Evolutionary conservation across 2,329 filamentous ascomycete species (phyloP).

Genomic region (Ophiostoma ulmi): DNA sequence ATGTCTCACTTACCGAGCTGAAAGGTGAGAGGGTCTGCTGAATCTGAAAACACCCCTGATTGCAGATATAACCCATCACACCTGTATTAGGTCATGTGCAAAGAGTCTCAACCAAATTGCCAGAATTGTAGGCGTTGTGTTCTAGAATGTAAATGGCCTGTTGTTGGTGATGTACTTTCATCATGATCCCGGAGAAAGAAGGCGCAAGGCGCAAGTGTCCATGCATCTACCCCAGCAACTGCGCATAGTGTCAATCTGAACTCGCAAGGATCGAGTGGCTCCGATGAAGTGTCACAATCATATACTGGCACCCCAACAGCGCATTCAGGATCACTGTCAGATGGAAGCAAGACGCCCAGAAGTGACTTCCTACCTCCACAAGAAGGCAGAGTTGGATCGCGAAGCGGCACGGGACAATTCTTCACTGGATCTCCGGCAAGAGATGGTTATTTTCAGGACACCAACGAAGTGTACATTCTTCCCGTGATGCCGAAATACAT

Average conservation of each 20-base stretch:
- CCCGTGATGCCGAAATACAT: neutral
- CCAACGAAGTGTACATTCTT: neutral
- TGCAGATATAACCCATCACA: neutral
- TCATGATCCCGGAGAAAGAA: neutral
- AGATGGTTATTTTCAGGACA: neutral
- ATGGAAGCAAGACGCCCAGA: neutral
- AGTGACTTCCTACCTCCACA: neutral
- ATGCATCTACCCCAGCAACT: neutral
- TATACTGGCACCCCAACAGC: neutral
- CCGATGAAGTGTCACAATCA: neutral
- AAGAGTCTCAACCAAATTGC: neutral
- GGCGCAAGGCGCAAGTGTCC: neutral
- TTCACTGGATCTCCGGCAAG: neutral
- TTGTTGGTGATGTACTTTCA: neutral
- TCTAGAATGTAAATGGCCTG: neutral
- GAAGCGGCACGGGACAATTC: neutral
- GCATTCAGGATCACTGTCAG: neutral
- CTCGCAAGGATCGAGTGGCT: neutral
- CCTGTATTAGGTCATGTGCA: neutral
- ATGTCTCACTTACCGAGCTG: neutral
- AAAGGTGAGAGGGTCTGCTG: neutral
- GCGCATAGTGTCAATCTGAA: neutral
- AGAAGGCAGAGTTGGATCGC: neutral
- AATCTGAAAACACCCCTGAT: neutral
- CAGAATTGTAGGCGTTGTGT: neutral